Evolutionary conservation across 768 basidiomycete genomes (phyloP).

Genomic region (Lentinula detonsa): DNA sequence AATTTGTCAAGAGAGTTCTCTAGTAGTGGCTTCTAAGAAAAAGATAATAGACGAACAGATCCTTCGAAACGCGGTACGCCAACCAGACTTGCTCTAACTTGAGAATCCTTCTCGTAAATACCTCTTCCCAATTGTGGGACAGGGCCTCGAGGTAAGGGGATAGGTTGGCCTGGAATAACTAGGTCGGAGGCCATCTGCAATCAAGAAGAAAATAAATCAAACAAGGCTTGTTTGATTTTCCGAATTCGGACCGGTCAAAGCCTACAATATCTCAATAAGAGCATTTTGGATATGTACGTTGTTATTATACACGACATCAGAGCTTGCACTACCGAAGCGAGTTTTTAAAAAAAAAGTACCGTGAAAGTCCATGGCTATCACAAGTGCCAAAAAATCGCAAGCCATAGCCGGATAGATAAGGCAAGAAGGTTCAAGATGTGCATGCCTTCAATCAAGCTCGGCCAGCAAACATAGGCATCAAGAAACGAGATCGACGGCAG

Average conservation of each 20-base stretch:
- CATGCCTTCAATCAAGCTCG: constrained; percentile 3
- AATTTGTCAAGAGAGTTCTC: constrained; percentile 10
- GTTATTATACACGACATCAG: no score
- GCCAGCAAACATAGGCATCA: constrained; percentile 2
- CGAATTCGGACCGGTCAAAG: no score
- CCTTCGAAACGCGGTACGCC: constrained; percentile 58
- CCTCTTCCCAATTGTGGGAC: constrained; percentile 58
- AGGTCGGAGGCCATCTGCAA: neutral
- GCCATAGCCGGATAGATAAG: neutral
- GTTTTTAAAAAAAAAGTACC: neutral
- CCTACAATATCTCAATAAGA: no score
- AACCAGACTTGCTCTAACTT: constrained; percentile 63
- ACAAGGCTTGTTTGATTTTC: no score
- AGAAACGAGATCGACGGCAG: neutral
- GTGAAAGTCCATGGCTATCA: constrained; percentile 1
- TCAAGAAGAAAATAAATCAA: neutral
- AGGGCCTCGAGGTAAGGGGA: constrained; percentile 50
- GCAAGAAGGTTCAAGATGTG: neutral
- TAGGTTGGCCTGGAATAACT: constrained; percentile 77
- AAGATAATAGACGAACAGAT: constrained; percentile 48
- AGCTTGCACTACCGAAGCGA: no score
- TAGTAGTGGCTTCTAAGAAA: constrained; percentile 17
- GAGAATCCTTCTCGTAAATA: constrained; percentile 56
- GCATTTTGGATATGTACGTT: no score
- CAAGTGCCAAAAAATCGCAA: constrained; percentile 2